Percentiles rank a stretch among this genome's conserved stretches.
Conservation (phyloP, 345 rosid genomes). For the Zanthoxylum bungeanum region DNA sequence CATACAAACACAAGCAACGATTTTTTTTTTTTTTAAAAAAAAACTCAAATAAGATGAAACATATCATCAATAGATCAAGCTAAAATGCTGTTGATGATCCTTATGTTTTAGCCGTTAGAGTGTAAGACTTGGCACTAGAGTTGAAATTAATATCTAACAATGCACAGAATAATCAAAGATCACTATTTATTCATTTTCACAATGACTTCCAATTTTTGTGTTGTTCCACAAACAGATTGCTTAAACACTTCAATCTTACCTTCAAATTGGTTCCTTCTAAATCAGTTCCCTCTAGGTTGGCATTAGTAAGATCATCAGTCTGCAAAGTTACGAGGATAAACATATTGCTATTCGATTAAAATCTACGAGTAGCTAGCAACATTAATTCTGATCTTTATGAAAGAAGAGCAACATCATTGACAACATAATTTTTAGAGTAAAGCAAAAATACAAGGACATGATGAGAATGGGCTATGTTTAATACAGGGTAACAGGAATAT, state of each 20-base stretch:
- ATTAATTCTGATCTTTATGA: not conserved
- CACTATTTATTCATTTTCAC: not conserved
- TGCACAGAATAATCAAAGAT: not conserved
- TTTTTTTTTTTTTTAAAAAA: too few species aligned
- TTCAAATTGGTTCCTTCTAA: constrained; percentile 94
- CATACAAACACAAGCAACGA: too few species aligned
- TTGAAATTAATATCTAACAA: not conserved
- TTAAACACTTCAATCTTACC: constrained; percentile 30
- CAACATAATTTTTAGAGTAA: not conserved
- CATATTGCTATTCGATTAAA: constrained; percentile 1
- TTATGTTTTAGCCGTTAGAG: not conserved
- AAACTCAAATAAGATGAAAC: not conserved
- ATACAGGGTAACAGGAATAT: not conserved
- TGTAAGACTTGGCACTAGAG: not conserved
- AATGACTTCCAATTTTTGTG: not conserved
- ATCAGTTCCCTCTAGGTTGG: constrained; percentile 92
- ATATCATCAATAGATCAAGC: not conserved
- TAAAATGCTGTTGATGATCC: not conserved
- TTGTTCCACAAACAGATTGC: not conserved
- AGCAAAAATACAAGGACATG: not conserved
- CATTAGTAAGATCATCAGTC: constrained; percentile 91
- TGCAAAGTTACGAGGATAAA: constrained; percentile 27
- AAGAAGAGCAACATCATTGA: constrained; percentile 1
- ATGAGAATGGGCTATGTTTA: too few species aligned
- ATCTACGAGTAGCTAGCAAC: not conserved